A percentile compares a stretch with the other conserved stretches of the same genome.
These are phyloP conservation scores for Oryza nivara DNA, from an alignment of 176 grass and related monocot species.

Conservation along the genomic window DNA sequence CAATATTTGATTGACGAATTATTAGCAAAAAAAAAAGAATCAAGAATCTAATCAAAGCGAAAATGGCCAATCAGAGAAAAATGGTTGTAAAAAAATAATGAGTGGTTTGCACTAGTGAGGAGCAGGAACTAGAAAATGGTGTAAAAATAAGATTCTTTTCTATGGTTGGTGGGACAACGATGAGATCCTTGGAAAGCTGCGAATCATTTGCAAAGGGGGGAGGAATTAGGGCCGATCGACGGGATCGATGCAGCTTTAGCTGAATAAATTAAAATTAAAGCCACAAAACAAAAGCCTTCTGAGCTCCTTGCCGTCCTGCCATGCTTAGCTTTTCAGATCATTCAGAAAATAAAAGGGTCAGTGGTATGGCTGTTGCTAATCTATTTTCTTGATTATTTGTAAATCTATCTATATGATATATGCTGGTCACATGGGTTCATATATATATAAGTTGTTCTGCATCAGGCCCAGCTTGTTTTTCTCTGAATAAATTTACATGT, in stretches of 20 bases:
- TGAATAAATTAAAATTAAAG: constrained; percentile 4
- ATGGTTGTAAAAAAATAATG: background rate
- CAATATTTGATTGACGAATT: background rate
- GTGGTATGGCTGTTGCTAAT: background rate
- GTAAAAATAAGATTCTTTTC: constrained; percentile 36
- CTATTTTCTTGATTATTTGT: background rate
- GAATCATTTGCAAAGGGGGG: constrained; percentile 19
- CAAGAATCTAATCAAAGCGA: background rate
- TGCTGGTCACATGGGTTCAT: background rate
- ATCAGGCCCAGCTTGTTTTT: background rate
- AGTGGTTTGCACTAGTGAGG: constrained; percentile 26
- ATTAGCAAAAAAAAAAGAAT: background rate
- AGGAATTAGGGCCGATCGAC: background rate
- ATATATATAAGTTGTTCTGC: background rate
- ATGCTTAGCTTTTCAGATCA: constrained; percentile 38
- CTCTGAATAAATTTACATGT: background rate
- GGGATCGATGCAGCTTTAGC: background rate
- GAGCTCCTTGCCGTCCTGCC: constrained; percentile 20
- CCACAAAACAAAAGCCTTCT: constrained; percentile 24
- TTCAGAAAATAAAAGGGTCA: background rate
- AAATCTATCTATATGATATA: background rate
- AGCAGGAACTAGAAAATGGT: constrained; percentile 2
- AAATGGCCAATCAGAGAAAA: background rate
- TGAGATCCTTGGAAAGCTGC: constrained; percentile 34
- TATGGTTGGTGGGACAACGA: constrained; percentile 7